Evolutionary conservation across 2,329 filamentous ascomycete genomes (phyloP).

Genomic region (Penicillium paneum): DNA sequence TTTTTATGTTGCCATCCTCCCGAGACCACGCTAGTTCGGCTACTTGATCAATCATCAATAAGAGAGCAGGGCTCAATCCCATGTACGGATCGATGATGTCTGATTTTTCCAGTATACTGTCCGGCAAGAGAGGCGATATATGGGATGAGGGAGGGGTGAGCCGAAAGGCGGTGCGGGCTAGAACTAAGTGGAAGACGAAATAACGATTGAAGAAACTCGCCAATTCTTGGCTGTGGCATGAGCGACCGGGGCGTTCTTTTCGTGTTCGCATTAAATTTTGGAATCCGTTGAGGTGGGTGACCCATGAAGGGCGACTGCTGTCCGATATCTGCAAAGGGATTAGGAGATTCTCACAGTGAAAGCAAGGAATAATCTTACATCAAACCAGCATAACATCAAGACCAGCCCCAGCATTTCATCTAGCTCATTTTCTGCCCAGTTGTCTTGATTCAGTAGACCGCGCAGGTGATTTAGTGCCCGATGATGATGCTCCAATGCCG

Average conservation of each 20-base stretch:
- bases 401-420: constrained; percentile 27
- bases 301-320: constrained; percentile 27
- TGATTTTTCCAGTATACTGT: constrained; percentile 13
- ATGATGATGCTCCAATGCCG: constrained; percentile 25
- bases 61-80: constrained; percentile 25
- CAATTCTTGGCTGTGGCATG: constrained; percentile 17
- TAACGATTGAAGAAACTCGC: constrained; percentile 26
- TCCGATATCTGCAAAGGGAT: constrained; percentile 24
- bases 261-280: constrained; percentile 17
- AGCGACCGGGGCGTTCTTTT: constrained; percentile 14
- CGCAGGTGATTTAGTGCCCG: constrained; percentile 10
- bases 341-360: not conserved
- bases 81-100: constrained; percentile 27
- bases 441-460: constrained; percentile 1
- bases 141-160: constrained; percentile 6
- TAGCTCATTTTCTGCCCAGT: constrained; percentile 17
- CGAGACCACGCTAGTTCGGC: constrained; percentile 19
- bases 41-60: constrained; percentile 23
- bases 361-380: not conserved
- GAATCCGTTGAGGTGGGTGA: constrained; percentile 27
- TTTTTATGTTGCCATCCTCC: not conserved
- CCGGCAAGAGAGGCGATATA: constrained; percentile 3
- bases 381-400: constrained; percentile 31
- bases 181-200: constrained; percentile 28
- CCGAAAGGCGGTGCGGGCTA: constrained; percentile 26